Percentiles rank a stretch among this genome's conserved stretches.
phyloP scores from a whole-genome alignment of 2,329 filamentous ascomycete species.

The Fusarium sp. region DNA sequence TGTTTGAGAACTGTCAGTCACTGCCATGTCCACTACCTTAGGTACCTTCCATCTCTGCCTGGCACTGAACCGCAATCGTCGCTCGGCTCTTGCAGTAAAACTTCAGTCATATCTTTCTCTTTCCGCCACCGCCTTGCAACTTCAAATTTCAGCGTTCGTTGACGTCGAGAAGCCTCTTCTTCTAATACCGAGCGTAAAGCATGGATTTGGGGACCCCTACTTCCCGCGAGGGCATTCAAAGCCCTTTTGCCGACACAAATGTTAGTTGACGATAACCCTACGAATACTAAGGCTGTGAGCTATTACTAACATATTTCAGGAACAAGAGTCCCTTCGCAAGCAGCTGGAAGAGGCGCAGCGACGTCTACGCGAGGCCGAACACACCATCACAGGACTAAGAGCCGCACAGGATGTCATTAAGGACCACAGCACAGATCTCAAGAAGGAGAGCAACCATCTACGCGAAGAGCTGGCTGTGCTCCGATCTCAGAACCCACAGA shows the following conservation, averaged over 20 bases:
- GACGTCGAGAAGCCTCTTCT: too few relatives aligned
- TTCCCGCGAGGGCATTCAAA: too few relatives aligned
- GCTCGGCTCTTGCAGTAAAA: neutral
- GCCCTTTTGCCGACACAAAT: too few relatives aligned
- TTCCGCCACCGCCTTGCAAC: too few relatives aligned
- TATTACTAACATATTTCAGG: too few relatives aligned
- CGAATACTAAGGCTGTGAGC: too few relatives aligned
- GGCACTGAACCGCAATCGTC: neutral
- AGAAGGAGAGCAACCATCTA: neutral
- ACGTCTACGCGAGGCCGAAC: neutral
- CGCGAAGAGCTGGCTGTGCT: rapidly evolving
- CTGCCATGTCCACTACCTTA: neutral
- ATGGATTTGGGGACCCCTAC: too few relatives aligned
- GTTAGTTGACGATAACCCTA: too few relatives aligned
- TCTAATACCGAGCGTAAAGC: neutral
- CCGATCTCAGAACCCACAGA: neutral
- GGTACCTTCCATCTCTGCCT: neutral
- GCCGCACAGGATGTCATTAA: rapidly evolving
- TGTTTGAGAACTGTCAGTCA: neutral
- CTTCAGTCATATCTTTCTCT: rapidly evolving
- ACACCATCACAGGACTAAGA: neutral
- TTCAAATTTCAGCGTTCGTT: neutral
- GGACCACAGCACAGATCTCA: neutral
- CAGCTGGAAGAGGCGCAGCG: too few relatives aligned
- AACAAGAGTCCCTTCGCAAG: neutral